Conservation (phyloP, 2,329 filamentous ascomycete species). For the Mariannaea elegans region DNA sequence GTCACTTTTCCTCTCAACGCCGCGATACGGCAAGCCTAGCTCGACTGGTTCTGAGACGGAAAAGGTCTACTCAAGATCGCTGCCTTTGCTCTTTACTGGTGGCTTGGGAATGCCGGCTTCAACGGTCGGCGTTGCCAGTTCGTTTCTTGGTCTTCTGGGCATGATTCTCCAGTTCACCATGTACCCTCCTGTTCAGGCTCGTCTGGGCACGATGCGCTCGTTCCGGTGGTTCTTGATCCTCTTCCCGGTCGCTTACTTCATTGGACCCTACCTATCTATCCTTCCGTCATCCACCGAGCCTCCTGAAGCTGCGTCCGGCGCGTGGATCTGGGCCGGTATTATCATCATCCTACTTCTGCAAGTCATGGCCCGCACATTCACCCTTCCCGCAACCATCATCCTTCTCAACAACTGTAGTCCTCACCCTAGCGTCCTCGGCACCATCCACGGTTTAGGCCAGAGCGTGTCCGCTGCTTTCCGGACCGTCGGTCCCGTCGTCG, state of each 20-base stretch:
- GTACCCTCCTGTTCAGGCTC: constrained; percentile 71
- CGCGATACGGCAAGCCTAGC: constrained; percentile 54
- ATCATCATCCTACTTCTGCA: constrained; percentile 70
- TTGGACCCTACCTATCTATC: constrained; percentile 73
- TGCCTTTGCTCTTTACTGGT: constrained; percentile 67
- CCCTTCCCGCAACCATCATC: constrained; percentile 66
- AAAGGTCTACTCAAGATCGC: constrained; percentile 39
- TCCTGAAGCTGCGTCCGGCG: constrained; percentile 23
- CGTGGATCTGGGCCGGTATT: constrained; percentile 31
- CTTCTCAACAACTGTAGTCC: constrained; percentile 69
- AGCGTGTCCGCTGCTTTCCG: constrained; percentile 60
- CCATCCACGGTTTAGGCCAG: constrained; percentile 63
- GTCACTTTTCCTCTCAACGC: constrained; percentile 74
- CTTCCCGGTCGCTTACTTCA: constrained; percentile 73
- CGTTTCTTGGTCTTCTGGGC: constrained; percentile 74
- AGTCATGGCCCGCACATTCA: constrained; percentile 77
- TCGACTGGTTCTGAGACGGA: constrained; percentile 23
- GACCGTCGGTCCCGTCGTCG: constrained; percentile 60
- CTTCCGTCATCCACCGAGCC: constrained; percentile 31
- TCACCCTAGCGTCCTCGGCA: constrained; percentile 65
- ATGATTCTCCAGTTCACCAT: constrained; percentile 74
- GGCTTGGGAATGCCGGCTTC: constrained; percentile 73
- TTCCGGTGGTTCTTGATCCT: constrained; percentile 72
- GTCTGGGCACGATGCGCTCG: constrained; percentile 72
- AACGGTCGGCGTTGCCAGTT: constrained; percentile 74